A percentile compares a stretch with the other conserved stretches of the same genome.
phyloP scores from a whole-genome alignment of 2,329 filamentous ascomycete genomes.

The Beauveria pseudobassiana region DNA sequence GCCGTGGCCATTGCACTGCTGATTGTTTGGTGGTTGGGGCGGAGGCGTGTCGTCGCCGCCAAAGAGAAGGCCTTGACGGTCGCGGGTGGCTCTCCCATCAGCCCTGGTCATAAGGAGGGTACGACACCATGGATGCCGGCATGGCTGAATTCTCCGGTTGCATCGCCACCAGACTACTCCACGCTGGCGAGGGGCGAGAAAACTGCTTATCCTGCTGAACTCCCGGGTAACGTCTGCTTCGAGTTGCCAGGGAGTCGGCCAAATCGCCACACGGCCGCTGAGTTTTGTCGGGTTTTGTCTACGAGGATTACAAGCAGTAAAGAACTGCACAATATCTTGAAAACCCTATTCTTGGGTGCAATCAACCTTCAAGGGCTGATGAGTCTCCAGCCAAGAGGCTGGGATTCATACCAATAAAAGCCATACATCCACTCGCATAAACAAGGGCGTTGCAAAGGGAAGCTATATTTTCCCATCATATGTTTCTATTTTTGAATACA shows the following conservation, averaged over 20 bases:
- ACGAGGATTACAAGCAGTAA: too few relatives aligned
- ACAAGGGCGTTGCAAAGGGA: neutral
- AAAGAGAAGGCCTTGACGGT: neutral
- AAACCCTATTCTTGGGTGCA: too few relatives aligned
- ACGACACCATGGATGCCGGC: too few relatives aligned
- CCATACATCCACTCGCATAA: neutral
- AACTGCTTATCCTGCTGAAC: neutral
- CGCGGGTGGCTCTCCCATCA: neutral
- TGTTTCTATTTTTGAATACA: neutral
- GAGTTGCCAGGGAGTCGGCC: neutral
- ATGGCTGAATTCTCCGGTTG: too few relatives aligned
- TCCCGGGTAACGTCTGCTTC: neutral
- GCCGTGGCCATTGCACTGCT: slow-evolving; percentile 2
- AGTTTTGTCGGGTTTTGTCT: too few relatives aligned
- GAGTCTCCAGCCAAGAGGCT: too few relatives aligned
- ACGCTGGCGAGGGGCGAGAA: neutral
- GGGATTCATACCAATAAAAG: too few relatives aligned
- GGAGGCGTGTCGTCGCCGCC: neutral
- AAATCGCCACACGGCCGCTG: neutral
- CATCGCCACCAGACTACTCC: neutral
- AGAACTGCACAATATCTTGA: too few relatives aligned
- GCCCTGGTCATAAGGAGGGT: neutral
- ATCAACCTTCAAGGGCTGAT: neutral
- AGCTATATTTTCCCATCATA: neutral
- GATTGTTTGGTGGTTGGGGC: neutral